phyloP scores from a whole-genome alignment of 495 filamentous ascomycete genomes.

The Neurospora sp. region DNA sequence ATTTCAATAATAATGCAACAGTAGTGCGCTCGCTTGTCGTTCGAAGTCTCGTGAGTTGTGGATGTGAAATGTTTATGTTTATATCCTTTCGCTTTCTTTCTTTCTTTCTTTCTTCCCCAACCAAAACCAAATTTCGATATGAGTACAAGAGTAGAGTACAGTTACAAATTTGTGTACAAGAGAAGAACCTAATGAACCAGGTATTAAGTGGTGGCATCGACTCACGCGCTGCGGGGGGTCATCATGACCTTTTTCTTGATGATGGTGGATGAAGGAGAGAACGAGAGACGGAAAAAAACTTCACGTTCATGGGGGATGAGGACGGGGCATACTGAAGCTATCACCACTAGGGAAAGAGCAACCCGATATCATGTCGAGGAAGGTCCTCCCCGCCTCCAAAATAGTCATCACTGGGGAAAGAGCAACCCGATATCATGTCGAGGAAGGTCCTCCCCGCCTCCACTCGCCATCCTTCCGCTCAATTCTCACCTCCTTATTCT shows the following conservation, averaged over 20 bases:
- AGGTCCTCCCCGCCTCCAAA: no score
- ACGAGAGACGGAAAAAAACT: no score
- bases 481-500: no score
- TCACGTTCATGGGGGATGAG: no score
- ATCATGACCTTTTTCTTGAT: not conserved
- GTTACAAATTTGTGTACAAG: conserved; percentile 6
- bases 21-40: not conserved
- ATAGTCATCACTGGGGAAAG: no score
- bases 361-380: no score
- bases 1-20: not conserved
- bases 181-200: not conserved
- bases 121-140: not conserved
- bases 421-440: no score
- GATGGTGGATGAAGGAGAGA: no score
- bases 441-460: no score
- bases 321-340: no score
- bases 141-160: not conserved
- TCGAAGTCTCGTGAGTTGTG: not conserved
- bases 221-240: not conserved
- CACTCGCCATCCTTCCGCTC: no score
- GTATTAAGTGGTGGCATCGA: not conserved
- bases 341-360: no score
- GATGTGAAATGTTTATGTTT: not conserved
- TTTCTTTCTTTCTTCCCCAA: not conserved
- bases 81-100: not conserved